These are phyloP conservation scores for Candida germanica DNA, from an alignment of 805 yeast species.

Conservation along the genomic window DNA sequence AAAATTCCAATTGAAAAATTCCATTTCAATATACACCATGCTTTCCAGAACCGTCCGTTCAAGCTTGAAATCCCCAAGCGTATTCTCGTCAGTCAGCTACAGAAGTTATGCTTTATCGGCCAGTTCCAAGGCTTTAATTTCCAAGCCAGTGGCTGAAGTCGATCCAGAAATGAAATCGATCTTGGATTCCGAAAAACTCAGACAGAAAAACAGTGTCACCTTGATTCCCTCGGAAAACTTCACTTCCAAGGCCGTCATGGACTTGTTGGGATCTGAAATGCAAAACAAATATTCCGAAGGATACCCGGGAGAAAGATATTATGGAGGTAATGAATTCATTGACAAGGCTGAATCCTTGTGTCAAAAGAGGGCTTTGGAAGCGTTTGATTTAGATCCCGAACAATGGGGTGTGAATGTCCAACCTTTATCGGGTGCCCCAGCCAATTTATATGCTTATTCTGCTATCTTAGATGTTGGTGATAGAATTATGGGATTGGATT, in stretches of 20 bases:
- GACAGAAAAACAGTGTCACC: conserved; percentile 92
- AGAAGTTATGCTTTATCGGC: conserved; percentile 60
- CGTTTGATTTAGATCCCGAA: conserved; percentile 74
- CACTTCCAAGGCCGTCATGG: conserved; percentile 94
- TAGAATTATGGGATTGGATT: conserved; percentile 95
- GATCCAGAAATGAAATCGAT: conserved; percentile 87
- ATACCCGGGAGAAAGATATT: conserved; percentile 98
- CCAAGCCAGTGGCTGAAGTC: conserved; percentile 57
- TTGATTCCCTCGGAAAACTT: conserved; percentile 96
- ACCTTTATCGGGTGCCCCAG: conserved; percentile 95
- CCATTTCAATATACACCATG: conserved; percentile 20
- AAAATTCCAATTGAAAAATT: conserved; percentile 9
- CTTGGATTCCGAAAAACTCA: conserved; percentile 72
- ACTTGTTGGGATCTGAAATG: conserved; percentile 96
- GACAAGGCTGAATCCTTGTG: conserved; percentile 91
- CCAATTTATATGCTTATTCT: conserved; percentile 93
- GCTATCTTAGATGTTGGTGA: conserved; percentile 95
- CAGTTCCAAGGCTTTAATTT: conserved; percentile 62
- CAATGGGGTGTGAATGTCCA: conserved; percentile 99
- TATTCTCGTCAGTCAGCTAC: conserved; percentile 18
- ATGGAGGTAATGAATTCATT: conserved; percentile 97
- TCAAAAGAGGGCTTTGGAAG: conserved; percentile 90
- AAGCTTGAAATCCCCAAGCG: conserved; percentile 1
- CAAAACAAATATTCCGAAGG: conserved; percentile 98
- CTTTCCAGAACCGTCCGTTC: conserved; percentile 26